Percentiles rank a stretch among this genome's conserved stretches.
phyloP scores from a whole-genome alignment of 2,329 filamentous ascomycete genomes.

The Alternaria sp. region DNA sequence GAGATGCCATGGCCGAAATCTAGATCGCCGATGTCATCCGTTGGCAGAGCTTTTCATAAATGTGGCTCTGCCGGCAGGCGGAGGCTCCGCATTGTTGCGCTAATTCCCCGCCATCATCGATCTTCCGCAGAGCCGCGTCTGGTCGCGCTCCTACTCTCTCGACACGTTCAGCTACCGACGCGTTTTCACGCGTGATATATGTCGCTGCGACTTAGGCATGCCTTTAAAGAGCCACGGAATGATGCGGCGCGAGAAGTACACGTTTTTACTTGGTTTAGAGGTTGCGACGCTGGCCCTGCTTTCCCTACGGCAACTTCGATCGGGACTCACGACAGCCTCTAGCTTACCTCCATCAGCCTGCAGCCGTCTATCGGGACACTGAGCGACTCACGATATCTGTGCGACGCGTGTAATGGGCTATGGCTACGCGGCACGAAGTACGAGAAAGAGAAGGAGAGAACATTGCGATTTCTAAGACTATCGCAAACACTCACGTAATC shows the following conservation, averaged over 20 bases:
- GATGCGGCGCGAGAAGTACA: neutral
- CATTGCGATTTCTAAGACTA: neutral
- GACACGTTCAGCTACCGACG: neutral
- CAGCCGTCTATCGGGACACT: neutral
- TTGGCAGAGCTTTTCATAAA: conserved; percentile 11
- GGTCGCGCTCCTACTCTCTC: neutral
- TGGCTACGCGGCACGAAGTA: neutral
- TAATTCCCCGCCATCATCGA: conserved; percentile 11
- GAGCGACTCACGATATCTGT: neutral
- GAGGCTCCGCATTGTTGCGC: conserved; percentile 15
- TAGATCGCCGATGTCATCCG: conserved; percentile 11
- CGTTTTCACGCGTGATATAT: neutral
- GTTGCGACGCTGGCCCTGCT: accelerated
- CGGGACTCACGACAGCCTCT: neutral
- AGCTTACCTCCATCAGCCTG: neutral
- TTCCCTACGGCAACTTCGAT: neutral
- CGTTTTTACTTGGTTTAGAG: neutral
- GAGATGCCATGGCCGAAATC: neutral
- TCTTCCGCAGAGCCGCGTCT: conserved; percentile 2
- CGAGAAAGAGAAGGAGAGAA: neutral
- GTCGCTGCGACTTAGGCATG: neutral
- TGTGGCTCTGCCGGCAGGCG: conserved; percentile 14
- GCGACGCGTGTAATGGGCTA: neutral
- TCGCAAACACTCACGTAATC: neutral
- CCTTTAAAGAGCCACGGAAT: neutral